Base-by-base conservation (phyloP, 2,329 filamentous ascomycete genomes). In the Simplicillium sp. region DNA sequence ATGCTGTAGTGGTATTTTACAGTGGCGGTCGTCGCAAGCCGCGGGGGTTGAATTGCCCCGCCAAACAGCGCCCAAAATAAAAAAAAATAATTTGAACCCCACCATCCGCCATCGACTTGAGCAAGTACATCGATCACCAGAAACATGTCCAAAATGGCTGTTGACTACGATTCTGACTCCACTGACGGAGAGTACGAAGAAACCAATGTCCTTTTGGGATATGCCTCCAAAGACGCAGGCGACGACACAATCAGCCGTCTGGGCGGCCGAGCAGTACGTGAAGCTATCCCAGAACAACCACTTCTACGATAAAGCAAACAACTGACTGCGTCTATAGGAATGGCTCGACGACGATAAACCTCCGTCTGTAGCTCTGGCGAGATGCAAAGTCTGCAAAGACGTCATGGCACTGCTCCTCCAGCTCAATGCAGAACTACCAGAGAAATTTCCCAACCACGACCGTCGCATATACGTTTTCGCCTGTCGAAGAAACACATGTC, bases 191-290 rank as follows among this genome's bases (percentile, higher is more conserved):
- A 79, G 36, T 87, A 79, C 46, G 83, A 80, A 14, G 82, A 87
- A 59, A 97, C 92, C 7, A 87, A 84, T 49, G 88, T 96, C 2
- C 76, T 96, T 2, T 74, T 98, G 11, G 92, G 92, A 4, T 98
- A 94, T 60, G 85, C 87, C 3, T 84, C 85, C 2, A 80, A 81
- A 56, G 86, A 94, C 41, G 67, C 79, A 12, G 83, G 81, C 41
- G 82, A 87, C 47, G 90, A 98, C 60, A 75, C 77, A 11, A 82
- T 94, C 55, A 96, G 87, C 61, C 86, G 90, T 50, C 70, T 98
- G 11, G 92, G 92, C 49, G 92, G 92, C 41, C 73, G 70, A 53
- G 87, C 92, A 39, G 90, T 96, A 81, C 52, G 81, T 67, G 38
- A 11, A 15, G 25, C 8, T 16, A 40, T n/a, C 32, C 39, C 7